These are phyloP conservation scores for Auxenochlorella pyrenoidosa DNA, from an alignment of 139 green algal genomes.

Conservation along the genomic window DNA sequence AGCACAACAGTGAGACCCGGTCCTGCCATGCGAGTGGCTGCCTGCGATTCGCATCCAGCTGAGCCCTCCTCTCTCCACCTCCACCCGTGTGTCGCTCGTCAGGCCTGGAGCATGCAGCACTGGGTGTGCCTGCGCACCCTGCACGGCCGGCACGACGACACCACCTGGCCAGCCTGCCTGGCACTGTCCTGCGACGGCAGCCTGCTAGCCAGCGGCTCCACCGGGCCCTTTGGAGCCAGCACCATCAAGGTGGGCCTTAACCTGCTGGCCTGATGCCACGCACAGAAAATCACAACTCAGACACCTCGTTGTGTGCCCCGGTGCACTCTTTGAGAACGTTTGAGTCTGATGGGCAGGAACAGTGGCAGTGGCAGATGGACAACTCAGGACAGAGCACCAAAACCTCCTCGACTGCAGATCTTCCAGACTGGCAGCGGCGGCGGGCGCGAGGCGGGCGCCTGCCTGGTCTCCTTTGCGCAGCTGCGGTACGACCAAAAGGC, in stretches of 20 bases:
- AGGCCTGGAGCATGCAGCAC: constrained; percentile 37
- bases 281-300: too few relatives aligned
- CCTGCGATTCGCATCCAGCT: background rate
- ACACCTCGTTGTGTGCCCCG: too few relatives aligned
- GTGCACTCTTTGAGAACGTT: too few relatives aligned
- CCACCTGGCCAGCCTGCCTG: constrained; percentile 41
- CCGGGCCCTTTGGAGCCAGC: constrained; percentile 41
- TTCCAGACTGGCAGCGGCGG: background rate
- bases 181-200: constrained; percentile 19
- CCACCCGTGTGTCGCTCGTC: background rate
- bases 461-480: constrained; percentile 44
- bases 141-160: constrained; percentile 50
- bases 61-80: background rate
- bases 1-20: too few relatives aligned
- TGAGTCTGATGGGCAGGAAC: too few relatives aligned
- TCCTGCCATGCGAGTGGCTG: too few relatives aligned
- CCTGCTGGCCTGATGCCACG: too few relatives aligned
- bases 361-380: too few relatives aligned
- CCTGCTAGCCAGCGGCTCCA: constrained; percentile 43
- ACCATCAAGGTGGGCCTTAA: constrained; percentile 38
- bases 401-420: background rate
- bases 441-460: constrained; percentile 33
- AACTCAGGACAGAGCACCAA: too few relatives aligned
- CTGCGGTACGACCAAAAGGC: constrained; percentile 29
- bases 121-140: constrained; percentile 54